Percentiles rank a stretch among this genome's conserved stretches.
These are phyloP conservation scores for Durio zibethinus DNA, from an alignment of 345 rosid species.

Conservation along the genomic window DNA sequence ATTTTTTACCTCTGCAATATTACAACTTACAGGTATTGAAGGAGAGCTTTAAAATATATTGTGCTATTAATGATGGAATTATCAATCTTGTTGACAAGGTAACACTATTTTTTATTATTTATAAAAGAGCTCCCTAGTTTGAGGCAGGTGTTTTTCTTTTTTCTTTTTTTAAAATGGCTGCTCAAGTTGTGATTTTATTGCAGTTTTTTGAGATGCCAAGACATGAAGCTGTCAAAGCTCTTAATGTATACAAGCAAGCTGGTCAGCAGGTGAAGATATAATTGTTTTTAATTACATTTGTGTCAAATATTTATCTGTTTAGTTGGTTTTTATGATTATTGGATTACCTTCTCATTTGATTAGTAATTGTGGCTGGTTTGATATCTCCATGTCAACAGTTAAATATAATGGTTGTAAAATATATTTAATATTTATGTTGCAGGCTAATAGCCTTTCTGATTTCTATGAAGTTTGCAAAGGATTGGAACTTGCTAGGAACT, in stretches of 20 bases:
- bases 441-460: slow-evolving; percentile 90
- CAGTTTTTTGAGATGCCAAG: slow-evolving; percentile 99
- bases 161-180: neutral
- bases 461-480: slow-evolving; percentile 95
- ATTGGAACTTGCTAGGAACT: slow-evolving; percentile 96
- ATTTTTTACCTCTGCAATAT: slow-evolving; percentile 7
- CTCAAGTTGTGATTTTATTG: slow-evolving; percentile 24
- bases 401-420: slow-evolving; percentile 5
- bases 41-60: slow-evolving; percentile 97
- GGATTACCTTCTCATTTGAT: neutral
- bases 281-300: slow-evolving; percentile 13
- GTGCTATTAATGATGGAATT: slow-evolving; percentile 95
- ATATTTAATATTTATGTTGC: slow-evolving; percentile 25
- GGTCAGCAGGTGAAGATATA: slow-evolving; percentile 68
- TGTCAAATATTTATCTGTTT: neutral
- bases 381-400: neutral
- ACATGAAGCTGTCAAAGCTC: slow-evolving; percentile 83
- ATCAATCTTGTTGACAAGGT: slow-evolving; percentile 99
- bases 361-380: neutral
- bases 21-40: slow-evolving; percentile 72
- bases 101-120: slow-evolving; percentile 16
- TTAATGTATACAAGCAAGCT: slow-evolving; percentile 81
- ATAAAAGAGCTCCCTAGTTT: slow-evolving; percentile 10
- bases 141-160: slow-evolving; percentile 10
- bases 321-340: neutral